Conservation (phyloP, 169 alveolate genomes). For the Cystoisospora suis region DNA sequence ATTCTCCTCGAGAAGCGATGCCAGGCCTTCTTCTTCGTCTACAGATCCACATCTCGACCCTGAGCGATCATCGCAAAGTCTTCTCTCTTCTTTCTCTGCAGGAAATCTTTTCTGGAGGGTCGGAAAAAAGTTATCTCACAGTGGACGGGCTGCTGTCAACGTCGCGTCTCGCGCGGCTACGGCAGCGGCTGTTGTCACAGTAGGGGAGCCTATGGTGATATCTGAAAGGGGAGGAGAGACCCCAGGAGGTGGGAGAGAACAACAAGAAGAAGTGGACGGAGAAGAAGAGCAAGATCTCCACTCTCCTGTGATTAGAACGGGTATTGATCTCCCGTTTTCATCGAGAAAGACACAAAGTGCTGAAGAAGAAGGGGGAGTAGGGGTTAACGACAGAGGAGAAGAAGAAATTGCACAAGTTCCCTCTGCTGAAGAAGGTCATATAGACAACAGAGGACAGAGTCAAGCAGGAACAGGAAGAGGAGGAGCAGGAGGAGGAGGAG, state of each 20-base stretch:
- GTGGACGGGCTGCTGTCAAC: constrained; percentile 7
- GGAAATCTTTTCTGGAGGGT: not conserved
- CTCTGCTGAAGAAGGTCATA: too few species aligned
- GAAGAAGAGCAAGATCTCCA: not conserved
- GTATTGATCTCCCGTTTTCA: too few species aligned
- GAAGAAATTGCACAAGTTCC: not conserved
- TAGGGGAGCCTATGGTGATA: not conserved
- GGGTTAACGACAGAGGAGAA: not conserved
- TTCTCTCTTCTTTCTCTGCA: not conserved
- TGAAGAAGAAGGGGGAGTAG: not conserved
- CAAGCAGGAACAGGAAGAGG: too few species aligned
- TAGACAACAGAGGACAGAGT: too few species aligned
- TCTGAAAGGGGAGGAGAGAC: not conserved
- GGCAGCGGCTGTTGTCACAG: not conserved
- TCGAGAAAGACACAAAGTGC: not conserved
- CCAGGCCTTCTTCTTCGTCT: too few species aligned
- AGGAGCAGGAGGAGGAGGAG: not conserved
- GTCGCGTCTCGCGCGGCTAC: not conserved
- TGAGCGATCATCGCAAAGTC: not conserved
- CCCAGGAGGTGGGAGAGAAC: not conserved
- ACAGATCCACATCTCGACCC: too few species aligned
- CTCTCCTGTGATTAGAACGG: not conserved
- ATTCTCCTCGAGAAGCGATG: not conserved
- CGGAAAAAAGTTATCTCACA: not conserved
- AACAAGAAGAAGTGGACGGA: not conserved